Evolutionary conservation across 1,139 yeast species (phyloP).

Genomic region (Diutina sp.): DNA sequence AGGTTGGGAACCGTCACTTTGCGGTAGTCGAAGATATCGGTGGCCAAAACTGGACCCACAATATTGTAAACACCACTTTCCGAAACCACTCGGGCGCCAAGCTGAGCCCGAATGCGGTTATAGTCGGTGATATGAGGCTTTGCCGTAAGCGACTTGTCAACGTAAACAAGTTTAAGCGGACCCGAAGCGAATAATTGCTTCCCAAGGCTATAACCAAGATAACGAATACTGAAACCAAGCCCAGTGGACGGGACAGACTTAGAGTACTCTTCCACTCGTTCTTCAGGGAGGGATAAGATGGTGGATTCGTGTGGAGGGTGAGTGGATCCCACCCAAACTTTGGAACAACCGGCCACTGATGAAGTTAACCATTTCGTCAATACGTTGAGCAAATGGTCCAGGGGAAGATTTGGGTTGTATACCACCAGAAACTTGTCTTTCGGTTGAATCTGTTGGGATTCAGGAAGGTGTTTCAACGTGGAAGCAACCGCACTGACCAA

Average conservation of each 20-base stretch:
- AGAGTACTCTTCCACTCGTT: not conserved
- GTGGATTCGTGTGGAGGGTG: not conserved
- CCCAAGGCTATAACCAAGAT: not conserved
- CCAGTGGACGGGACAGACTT: not conserved
- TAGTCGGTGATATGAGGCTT: slow-evolving; percentile 10
- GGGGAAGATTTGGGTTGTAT: slow-evolving; percentile 5
- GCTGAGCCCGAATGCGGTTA: slow-evolving; percentile 31
- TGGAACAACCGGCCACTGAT: slow-evolving; percentile 12
- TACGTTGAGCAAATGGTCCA: slow-evolving; percentile 14
- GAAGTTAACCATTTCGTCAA: slow-evolving; percentile 19
- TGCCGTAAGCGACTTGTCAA: slow-evolving; percentile 13
- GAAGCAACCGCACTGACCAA: slow-evolving; percentile 55
- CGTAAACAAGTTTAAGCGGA: slow-evolving; percentile 18
- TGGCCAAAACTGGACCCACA: slow-evolving; percentile 45
- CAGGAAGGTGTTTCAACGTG: slow-evolving; percentile 45
- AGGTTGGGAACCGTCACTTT: slow-evolving; percentile 13
- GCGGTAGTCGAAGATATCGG: slow-evolving; percentile 55
- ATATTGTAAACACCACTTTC: slow-evolving; percentile 37
- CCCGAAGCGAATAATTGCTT: slow-evolving; percentile 5
- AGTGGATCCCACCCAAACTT: not conserved
- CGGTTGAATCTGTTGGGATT: slow-evolving; percentile 21
- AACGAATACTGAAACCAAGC: not conserved
- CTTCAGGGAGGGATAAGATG: not conserved
- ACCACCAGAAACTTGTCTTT: slow-evolving; percentile 34
- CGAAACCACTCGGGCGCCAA: slow-evolving; percentile 37